Evolutionary conservation across 2,329 filamentous ascomycete species (phyloP), one percentile per base, ranked within the genome.

Genomic region (Diaporthe australafricana): DNA sequence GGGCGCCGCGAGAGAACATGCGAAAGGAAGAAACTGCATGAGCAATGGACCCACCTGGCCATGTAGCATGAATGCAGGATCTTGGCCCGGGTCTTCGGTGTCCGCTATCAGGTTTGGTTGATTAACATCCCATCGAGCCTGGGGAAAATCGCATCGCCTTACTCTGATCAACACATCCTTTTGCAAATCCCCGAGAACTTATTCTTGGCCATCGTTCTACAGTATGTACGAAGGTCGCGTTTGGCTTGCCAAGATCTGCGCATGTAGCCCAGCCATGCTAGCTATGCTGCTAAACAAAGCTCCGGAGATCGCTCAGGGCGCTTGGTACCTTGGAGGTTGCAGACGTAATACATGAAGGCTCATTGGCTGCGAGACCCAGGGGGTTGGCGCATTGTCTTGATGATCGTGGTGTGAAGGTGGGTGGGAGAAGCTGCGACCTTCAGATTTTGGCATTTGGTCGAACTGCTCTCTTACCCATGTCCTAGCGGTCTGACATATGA

Each of bases 391-490:
- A 7, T 48, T 35, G 27, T 25, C n/a, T 4, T 14, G 11, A 65
- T 65, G 30, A 12, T n/a, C 22, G 27, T 17, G 11, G 12, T 30
- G 30, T 11, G 57, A 40, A 16, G 22, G 48, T 22, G 40, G 57
- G n/a, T n/a, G n/a, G n/a, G n/a, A n/a, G 11, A n/a, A 20, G 30
- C 7, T 30, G 27, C 27, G 40, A 16, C 14, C 40, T 38, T 32
- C 6, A 22, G 57, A 63, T 63, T 22, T n/a, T 63, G 42, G 42
- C 6, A 35, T 47, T 62, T 62, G 57, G 25, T 47, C 14, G 57
- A 62, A 62, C 40, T 47, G 25, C 40, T 47, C 11, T 62, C 40
- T 47, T 62, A 17, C 45, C 17, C 57, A 11, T 63, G 30, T 20
- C 30, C 42, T 1, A 12, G 14, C 3, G 27, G 30, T 6, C 25